These are phyloP conservation scores for Agaricus subrufescens DNA, from an alignment of 768 basidiomycete genomes.

Conservation along the genomic window DNA sequence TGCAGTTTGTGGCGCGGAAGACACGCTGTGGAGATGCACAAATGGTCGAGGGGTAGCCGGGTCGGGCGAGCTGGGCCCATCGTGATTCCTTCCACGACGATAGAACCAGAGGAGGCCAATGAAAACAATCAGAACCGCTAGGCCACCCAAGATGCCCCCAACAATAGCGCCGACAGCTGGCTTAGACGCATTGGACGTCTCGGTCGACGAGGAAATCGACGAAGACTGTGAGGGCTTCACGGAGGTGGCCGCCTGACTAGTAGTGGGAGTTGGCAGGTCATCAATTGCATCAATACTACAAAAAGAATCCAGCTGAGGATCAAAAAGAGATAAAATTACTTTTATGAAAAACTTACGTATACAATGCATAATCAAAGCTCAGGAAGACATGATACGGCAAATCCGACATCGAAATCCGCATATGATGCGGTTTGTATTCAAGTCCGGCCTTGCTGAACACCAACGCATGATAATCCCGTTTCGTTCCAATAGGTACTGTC, in stretches of 20 bases:
- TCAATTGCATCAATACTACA: constrained; percentile 3
- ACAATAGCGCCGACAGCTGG: background rate
- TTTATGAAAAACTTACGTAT: constrained; percentile 9
- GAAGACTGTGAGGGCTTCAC: too few species aligned
- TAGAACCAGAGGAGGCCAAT: constrained; percentile 2
- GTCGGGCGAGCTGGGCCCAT: background rate
- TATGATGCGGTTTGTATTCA: constrained; percentile 1
- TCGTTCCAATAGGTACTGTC: background rate
- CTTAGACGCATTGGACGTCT: background rate
- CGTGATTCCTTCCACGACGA: background rate
- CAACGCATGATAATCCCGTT: constrained; percentile 15
- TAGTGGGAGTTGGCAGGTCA: background rate
- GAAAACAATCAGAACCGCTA: constrained; percentile 1
- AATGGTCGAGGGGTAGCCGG: constrained; percentile 1
- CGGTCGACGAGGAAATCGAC: background rate
- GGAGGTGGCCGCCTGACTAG: too few species aligned
- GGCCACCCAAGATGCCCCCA: constrained; percentile 3
- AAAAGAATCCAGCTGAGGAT: background rate
- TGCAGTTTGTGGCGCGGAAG: background rate
- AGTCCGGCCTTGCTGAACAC: constrained; percentile 17
- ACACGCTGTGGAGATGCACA: background rate
- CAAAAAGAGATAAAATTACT: background rate
- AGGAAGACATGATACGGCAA: constrained; percentile 9
- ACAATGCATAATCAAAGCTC: constrained; percentile 14
- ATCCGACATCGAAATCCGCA: constrained; percentile 8